Conservation (phyloP, 2,329 filamentous ascomycete species). For the Hortaea werneckii region DNA sequence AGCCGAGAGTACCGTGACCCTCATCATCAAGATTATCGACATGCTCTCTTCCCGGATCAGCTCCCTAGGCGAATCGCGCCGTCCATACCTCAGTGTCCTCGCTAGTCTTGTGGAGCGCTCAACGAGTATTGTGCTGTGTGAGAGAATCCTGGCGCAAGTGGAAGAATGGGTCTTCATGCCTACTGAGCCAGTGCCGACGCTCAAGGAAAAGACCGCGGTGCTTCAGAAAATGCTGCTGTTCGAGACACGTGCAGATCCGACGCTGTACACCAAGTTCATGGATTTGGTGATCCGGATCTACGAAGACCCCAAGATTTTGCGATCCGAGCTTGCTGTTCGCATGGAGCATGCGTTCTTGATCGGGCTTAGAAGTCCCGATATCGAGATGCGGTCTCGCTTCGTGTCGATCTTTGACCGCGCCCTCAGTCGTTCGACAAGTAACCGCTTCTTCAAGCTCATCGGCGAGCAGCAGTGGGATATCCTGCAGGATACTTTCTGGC, state of each 20-base stretch:
- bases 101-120: constrained; percentile 95
- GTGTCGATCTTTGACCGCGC: constrained; percentile 94
- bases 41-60: constrained; percentile 88
- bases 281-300: constrained; percentile 97
- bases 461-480: constrained; percentile 95
- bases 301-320: constrained; percentile 89
- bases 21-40: constrained; percentile 93
- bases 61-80: constrained; percentile 75
- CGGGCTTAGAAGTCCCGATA: constrained; percentile 82
- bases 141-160: constrained; percentile 87
- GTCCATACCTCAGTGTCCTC: constrained; percentile 89
- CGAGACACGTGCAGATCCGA: constrained; percentile 71
- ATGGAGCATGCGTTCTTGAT: constrained; percentile 98
- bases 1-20: constrained; percentile 73
- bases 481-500: constrained; percentile 88
- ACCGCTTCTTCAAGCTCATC: constrained; percentile 79
- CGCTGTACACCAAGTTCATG: constrained; percentile 83
- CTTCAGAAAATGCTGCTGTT: constrained; percentile 99
- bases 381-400: constrained; percentile 94
- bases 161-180: constrained; percentile 94
- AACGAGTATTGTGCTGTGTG: constrained; percentile 72
- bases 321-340: constrained; percentile 89
- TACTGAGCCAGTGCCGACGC: constrained; percentile 86
- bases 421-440: constrained; percentile 82
- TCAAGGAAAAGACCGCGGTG: constrained; percentile 98